phyloP scores from a whole-genome alignment of 148 eudicot genomes.

The Hydrangea macrophylla region DNA sequence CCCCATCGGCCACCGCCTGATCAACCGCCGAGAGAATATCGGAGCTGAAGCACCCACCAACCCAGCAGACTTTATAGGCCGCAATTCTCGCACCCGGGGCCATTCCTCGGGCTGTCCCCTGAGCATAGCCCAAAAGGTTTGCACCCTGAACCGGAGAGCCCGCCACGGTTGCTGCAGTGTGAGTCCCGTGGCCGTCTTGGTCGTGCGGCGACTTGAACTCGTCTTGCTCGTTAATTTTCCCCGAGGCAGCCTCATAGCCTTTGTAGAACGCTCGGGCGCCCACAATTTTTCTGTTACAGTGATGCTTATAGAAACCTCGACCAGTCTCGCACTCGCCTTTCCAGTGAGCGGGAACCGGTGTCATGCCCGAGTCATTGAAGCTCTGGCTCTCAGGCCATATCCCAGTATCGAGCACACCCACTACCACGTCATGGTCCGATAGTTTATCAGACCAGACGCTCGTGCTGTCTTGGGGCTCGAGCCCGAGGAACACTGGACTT shows the following conservation, averaged over 20 bases:
- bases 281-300: constrained; percentile 66
- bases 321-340: constrained; percentile 71
- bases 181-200: constrained; percentile 91
- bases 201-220: constrained; percentile 85
- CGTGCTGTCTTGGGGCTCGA: constrained; percentile 31
- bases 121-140: constrained; percentile 72
- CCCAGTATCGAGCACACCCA: constrained; percentile 89
- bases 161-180: constrained; percentile 83
- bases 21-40: constrained; percentile 89
- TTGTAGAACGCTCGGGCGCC: constrained; percentile 73
- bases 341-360: constrained; percentile 62
- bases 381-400: constrained; percentile 96
- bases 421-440: constrained; percentile 54
- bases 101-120: constrained; percentile 89
- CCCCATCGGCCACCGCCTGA: constrained; percentile 75
- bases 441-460: constrained; percentile 17
- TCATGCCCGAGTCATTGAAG: constrained; percentile 64
- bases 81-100: constrained; percentile 70
- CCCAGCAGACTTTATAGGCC: constrained; percentile 95
- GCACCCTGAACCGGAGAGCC: constrained; percentile 74
- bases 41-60: constrained; percentile 91
- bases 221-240: constrained; percentile 53
- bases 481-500: constrained; percentile 77
- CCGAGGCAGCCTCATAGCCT: constrained; percentile 81
- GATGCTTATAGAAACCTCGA: constrained; percentile 44